Conservation (phyloP, 176 grass and related monocot genomes). For the Juncus inflexus region DNA sequence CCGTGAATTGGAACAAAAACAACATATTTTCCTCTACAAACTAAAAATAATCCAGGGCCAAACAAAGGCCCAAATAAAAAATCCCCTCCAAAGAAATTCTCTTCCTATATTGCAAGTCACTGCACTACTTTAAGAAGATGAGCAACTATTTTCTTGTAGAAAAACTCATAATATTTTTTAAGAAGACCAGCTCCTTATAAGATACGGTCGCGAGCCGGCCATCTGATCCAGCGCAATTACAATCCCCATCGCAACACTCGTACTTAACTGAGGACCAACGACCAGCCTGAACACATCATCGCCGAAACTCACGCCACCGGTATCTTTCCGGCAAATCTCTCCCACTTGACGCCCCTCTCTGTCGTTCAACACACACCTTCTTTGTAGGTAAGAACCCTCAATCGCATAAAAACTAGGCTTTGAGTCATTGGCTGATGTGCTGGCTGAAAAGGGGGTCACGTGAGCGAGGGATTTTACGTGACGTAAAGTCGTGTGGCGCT, state of each 20-base stretch:
- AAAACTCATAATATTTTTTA: neutral
- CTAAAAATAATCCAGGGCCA: too few species aligned
- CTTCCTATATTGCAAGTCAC: too few species aligned
- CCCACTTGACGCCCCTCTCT: conserved; percentile 36
- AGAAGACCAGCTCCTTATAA: conserved; percentile 36
- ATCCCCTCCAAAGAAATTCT: too few species aligned
- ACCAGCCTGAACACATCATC: conserved; percentile 63
- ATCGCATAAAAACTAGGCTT: conserved; percentile 25
- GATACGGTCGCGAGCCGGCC: conserved; percentile 31
- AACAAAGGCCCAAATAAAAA: too few species aligned
- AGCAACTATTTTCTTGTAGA: too few species aligned
- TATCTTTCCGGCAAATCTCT: conserved; percentile 53
- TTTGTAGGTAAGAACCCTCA: conserved; percentile 61
- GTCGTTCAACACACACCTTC: conserved; percentile 47
- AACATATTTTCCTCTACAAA: too few species aligned
- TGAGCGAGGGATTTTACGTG: conserved; percentile 36
- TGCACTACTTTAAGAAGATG: too few species aligned
- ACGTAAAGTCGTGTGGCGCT: conserved; percentile 34
- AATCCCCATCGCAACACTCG: conserved; percentile 55
- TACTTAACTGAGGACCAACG: conserved; percentile 17
- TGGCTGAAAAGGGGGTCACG: conserved; percentile 21
- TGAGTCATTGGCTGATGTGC: neutral
- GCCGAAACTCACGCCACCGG: conserved; percentile 31
- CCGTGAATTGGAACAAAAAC: too few species aligned
- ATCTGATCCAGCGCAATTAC: conserved; percentile 76